Percentiles rank a stretch among this genome's conserved stretches.
These are phyloP conservation scores for Mrakia hoshinonis DNA, from an alignment of 768 basidiomycete genomes.

Conservation along the genomic window DNA sequence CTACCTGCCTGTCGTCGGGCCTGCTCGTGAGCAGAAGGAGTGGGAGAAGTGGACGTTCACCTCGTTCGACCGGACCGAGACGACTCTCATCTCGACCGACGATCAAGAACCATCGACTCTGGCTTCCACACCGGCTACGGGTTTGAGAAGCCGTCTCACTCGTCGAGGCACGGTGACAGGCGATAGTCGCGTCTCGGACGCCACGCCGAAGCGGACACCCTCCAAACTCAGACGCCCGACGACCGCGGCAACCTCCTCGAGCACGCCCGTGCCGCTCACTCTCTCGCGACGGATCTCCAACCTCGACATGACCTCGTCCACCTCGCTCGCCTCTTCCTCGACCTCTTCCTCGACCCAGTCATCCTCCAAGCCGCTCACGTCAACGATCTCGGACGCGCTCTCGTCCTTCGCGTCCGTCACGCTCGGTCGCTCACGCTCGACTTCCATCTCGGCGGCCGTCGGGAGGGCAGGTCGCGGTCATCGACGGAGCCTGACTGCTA, in stretches of 20 bases:
- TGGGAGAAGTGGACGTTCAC: conserved; percentile 1
- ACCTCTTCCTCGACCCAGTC: not conserved
- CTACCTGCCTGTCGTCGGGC: not conserved
- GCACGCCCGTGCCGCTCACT: not conserved
- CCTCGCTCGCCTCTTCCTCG: not conserved
- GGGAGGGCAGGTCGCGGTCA: not conserved
- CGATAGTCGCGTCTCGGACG: too few species aligned
- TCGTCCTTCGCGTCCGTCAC: conserved; percentile 2
- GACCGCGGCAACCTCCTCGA: not conserved
- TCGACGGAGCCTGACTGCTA: not conserved
- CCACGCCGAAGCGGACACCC: not conserved
- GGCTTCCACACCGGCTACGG: too few species aligned
- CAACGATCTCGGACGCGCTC: not conserved
- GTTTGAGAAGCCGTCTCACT: too few species aligned
- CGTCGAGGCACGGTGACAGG: too few species aligned
- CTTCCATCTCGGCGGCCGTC: not conserved
- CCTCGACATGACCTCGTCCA: not conserved
- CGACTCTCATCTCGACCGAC: not conserved
- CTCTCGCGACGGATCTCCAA: not conserved
- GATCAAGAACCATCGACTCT: not conserved
- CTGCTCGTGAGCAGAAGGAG: not conserved
- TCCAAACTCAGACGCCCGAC: not conserved
- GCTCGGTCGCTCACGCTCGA: conserved; percentile 1
- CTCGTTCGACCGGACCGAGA: not conserved
- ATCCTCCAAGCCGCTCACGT: not conserved